These are phyloP conservation scores for Leersia perrieri DNA, from an alignment of 176 grass and related monocot genomes.

Conservation along the genomic window DNA sequence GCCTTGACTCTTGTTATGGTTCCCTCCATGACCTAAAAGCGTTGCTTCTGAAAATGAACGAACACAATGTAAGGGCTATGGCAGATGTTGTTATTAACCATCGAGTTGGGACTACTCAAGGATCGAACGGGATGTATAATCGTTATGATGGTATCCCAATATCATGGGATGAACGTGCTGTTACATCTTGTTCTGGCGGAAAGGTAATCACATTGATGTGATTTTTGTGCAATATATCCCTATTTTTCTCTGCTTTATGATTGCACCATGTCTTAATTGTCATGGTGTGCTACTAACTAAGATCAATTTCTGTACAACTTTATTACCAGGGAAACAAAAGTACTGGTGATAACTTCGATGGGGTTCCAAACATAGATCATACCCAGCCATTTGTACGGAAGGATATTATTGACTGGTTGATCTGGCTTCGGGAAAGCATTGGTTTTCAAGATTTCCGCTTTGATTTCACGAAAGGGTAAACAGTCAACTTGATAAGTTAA, in stretches of 20 bases:
- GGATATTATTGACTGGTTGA: slow-evolving; percentile 84
- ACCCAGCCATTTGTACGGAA: slow-evolving; percentile 88
- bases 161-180: slow-evolving; percentile 88
- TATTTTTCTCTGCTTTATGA: not conserved
- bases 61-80: slow-evolving; percentile 85
- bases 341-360: slow-evolving; percentile 73
- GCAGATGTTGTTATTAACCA: slow-evolving; percentile 97
- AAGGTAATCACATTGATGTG: slow-evolving; percentile 48
- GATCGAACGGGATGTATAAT: slow-evolving; percentile 74
- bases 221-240: slow-evolving; percentile 6
- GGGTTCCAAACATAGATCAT: slow-evolving; percentile 95
- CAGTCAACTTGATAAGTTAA: not conserved
- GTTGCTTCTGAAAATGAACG: slow-evolving; percentile 66
- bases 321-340: slow-evolving; percentile 64
- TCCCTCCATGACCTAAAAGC: slow-evolving; percentile 55
- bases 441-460: slow-evolving; percentile 97
- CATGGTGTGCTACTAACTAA: not conserved
- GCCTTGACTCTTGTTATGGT: slow-evolving; percentile 89
- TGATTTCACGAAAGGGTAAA: slow-evolving; percentile 99
- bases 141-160: slow-evolving; percentile 93
- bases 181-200: slow-evolving; percentile 97
- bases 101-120: slow-evolving; percentile 85
- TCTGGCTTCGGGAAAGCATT: slow-evolving; percentile 66
- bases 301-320: slow-evolving; percentile 1
- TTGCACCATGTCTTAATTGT: not conserved